phyloP scores from a whole-genome alignment of 768 basidiomycete genomes.

The Mycena capillaripes region DNA sequence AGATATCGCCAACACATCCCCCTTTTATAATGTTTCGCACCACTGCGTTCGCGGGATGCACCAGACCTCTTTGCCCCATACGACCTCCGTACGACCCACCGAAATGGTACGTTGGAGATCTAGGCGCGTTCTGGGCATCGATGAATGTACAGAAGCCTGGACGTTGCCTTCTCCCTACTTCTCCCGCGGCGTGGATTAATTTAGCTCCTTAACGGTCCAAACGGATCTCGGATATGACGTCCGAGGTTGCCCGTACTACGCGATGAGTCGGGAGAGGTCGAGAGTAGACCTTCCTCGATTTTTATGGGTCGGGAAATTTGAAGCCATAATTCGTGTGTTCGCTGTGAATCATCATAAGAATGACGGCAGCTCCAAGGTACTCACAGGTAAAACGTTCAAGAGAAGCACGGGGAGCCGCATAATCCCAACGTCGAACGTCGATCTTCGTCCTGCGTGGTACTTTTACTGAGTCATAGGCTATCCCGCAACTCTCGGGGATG shows the following conservation, averaged over 20 bases:
- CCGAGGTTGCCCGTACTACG: neutral
- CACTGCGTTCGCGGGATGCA: neutral
- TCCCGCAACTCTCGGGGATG: neutral
- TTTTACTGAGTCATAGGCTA: neutral
- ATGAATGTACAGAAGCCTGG: neutral
- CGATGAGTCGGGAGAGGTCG: neutral
- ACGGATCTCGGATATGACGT: constrained; percentile 10
- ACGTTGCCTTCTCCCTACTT: neutral
- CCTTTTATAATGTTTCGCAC: constrained; percentile 10
- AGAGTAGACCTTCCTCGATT: too few species aligned
- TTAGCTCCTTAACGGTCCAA: neutral
- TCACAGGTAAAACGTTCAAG: neutral
- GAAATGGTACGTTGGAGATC: neutral
- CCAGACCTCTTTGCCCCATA: neutral
- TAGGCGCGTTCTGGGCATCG: neutral
- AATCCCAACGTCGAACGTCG: neutral
- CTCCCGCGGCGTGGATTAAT: neutral
- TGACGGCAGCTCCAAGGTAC: neutral
- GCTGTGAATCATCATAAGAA: neutral
- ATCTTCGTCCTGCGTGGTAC: neutral
- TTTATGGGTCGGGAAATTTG: too few species aligned
- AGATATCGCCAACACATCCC: neutral
- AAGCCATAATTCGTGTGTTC: too few species aligned
- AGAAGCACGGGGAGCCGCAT: neutral
- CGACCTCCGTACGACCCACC: neutral